Base-by-base conservation (phyloP, 108 stramenopile genomes). In the Chaetoceros tenuissimus region DNA sequence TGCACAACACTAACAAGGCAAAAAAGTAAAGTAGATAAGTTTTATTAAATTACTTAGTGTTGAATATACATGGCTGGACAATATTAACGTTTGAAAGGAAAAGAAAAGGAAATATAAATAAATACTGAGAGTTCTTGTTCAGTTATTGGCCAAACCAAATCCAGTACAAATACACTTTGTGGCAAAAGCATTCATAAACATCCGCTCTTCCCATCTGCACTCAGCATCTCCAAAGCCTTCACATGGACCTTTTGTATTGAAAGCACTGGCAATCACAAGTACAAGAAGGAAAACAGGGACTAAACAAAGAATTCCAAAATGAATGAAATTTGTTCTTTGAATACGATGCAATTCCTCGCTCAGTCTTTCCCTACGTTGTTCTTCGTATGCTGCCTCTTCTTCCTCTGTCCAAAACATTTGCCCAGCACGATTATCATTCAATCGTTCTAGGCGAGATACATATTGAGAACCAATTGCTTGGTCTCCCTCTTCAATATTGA, bases 1-100 rank as follows among this genome's bases (percentile, higher is more conserved):
- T 89, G 87, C 87, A 89, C 73, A 93, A 93, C 47, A 67, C 67
- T 20, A 87, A 87, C 24, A 74, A 85, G 7, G 65, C 71, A 44
- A 89, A 89, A 73, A 93, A 93, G 78, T 49, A 49, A 49, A 49
- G 19, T 49, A 22, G 19, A 49, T n/a, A n/a, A n/a, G n/a, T n/a
- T n/a, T n/a, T n/a, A n/a, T n/a, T n/a, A n/a, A n/a, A n/a, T n/a
- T n/a, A n/a, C n/a, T n/a, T n/a, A n/a, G n/a, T n/a, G n/a, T n/a
- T n/a, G n/a, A n/a, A n/a, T n/a, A n/a, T n/a, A n/a, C n/a, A n/a
- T n/a, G n/a, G n/a, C n/a, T n/a, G n/a, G n/a, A n/a, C n/a, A n/a
- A n/a, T n/a, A n/a, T n/a, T n/a, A n/a, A n/a, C n/a, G n/a, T n/a
- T n/a, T n/a, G n/a, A n/a, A n/a, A n/a, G n/a, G n/a, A n/a, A n/a